Conservation (phyloP, 371 early-diverging fungal species). For the Syncephalis plumigaleata region DNA sequence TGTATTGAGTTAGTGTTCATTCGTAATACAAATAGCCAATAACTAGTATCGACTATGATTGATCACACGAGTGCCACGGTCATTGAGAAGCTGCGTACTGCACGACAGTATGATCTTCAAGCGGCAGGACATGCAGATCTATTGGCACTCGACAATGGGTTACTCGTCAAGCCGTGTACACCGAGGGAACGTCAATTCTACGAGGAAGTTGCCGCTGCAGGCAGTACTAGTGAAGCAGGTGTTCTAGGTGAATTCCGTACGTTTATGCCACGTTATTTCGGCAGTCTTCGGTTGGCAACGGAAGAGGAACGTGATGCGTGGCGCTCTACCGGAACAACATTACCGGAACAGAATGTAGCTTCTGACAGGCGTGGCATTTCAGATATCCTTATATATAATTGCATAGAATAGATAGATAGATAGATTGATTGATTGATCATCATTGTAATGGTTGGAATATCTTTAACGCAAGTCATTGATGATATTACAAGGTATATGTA, state of each 20-base stretch:
- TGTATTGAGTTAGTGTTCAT: too few relatives aligned
- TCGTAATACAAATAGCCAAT: too few relatives aligned
- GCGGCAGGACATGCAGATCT: background rate
- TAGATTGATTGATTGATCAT: slow-evolving; percentile 7
- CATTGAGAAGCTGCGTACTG: background rate
- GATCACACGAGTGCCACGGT: background rate
- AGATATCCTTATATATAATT: slow-evolving; percentile 26
- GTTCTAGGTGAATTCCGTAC: slow-evolving; percentile 27
- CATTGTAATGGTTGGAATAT: slow-evolving; percentile 6
- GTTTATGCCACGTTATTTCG: slow-evolving; percentile 53
- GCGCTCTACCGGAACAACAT: slow-evolving; percentile 3
- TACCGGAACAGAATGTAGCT: background rate
- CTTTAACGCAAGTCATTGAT: background rate
- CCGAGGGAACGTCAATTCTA: slow-evolving; percentile 40
- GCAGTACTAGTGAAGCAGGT: too few relatives aligned
- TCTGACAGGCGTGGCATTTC: slow-evolving; percentile 4
- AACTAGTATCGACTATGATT: too few relatives aligned
- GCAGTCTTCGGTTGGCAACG: slow-evolving; percentile 10
- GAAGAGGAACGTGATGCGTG: slow-evolving; percentile 7
- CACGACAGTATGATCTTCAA: background rate
- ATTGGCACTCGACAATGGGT: slow-evolving; percentile 16
- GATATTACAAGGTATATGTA: slow-evolving; percentile 29
- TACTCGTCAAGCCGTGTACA: slow-evolving; percentile 44
- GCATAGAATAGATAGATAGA: too few relatives aligned
- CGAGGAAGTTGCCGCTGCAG: slow-evolving; percentile 20